Evolutionary conservation across 1,284 basidiomycete species (phyloP).

Genomic region (Microbotryomycetes sp.): DNA sequence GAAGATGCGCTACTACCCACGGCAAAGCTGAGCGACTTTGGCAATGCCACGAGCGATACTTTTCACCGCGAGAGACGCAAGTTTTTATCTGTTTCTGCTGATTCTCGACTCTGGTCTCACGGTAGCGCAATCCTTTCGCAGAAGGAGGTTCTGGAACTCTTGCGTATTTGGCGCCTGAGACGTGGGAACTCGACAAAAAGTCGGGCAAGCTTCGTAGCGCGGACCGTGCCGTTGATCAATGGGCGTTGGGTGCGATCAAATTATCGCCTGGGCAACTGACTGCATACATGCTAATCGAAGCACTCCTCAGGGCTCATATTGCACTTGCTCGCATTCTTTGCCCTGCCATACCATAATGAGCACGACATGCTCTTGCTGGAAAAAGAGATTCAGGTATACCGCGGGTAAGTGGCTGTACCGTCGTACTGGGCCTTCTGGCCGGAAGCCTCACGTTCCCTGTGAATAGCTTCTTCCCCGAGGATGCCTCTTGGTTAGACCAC

Average conservation of each 20-base stretch:
- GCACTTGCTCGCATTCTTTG: conserved; percentile 34
- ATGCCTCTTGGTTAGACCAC: conserved; percentile 2
- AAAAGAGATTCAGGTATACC: conserved; percentile 29
- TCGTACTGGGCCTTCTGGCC: background rate
- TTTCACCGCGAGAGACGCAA: conserved; percentile 18
- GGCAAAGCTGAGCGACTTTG: conserved; percentile 34
- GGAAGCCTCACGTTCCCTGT: background rate
- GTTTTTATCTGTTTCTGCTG: background rate
- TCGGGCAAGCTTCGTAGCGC: conserved; percentile 13
- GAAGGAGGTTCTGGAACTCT: conserved; percentile 33
- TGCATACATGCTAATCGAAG: background rate
- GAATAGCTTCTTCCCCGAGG: conserved; percentile 15
- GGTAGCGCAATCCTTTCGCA: background rate
- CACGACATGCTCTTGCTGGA: conserved; percentile 26
- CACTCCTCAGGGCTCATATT: conserved; percentile 23
- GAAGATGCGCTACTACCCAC: conserved; percentile 28
- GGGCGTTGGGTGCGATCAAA: conserved; percentile 27
- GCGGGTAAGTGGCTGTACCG: conserved; percentile 21
- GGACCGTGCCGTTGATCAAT: conserved; percentile 28
- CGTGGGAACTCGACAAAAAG: conserved; percentile 5
- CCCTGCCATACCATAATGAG: conserved; percentile 26
- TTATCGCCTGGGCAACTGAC: too few species aligned
- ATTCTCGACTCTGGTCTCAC: too few species aligned
- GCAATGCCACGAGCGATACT: conserved; percentile 22
- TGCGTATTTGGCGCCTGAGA: conserved; percentile 33